Base-by-base conservation (phyloP, 495 filamentous ascomycete species). In the Umbilicaria muhlenbergii region DNA sequence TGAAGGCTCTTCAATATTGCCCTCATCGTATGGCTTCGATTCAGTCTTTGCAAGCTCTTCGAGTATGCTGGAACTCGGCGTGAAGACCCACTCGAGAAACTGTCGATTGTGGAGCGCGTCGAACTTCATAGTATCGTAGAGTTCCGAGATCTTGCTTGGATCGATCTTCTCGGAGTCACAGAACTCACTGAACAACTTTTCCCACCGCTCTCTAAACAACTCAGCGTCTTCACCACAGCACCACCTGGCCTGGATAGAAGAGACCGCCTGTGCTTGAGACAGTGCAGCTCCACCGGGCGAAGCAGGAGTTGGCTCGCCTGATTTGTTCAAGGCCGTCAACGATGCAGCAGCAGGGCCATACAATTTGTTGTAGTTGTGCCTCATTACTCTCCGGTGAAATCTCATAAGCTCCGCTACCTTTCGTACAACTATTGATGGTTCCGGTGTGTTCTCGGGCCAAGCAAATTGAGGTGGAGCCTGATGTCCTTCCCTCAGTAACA, bases 41-140 rank as follows among this genome's bases (percentile, higher is more conserved):
- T 46, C 56, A 19, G 55, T 49, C 5, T 57, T 54, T 11, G 47
- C 44, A 24, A 80, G 74, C 38, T 86, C 80, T 36, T 76, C 76
- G 39, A 78, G 66, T 66, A 81, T 74, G 50, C 58, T 75, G 57
- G 62, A 72, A 54, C 73, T 72, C 2, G 91, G 92, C 47, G 86
- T 93, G 55, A 98, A 96, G 2, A 94, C 83, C 80, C 89, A 94
- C 61, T 98, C 92, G n/a, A 98, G 65, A 47, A 95, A 96, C 46
- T 83, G 83, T 4, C 92, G 77, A 58, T 98, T 98, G 58, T 98
- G 91, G 18, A 98, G 71, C 2, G 92, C 91, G 54, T 98, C 91
- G 51, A 95, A 98, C 58, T 98, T 98, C 88, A 96, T 95, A 24
- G 87, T 95, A 60, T 98, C 91, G 56, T 96, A 96, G 2, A 98